phyloP scores from a whole-genome alignment of 148 eudicot species.

The Nepenthes mirabilis region DNA sequence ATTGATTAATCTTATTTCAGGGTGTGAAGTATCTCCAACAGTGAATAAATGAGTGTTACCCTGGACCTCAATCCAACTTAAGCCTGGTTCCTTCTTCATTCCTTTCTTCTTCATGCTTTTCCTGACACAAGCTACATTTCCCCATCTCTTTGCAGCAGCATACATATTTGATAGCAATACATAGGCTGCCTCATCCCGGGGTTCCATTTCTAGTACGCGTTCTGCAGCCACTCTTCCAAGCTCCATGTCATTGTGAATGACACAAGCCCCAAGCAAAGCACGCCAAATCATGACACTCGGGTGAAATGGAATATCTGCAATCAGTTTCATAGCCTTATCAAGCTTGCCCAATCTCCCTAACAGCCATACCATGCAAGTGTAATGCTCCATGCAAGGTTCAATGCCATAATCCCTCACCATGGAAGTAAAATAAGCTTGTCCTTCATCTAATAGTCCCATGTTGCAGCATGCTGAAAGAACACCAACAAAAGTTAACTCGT shows the following conservation, averaged over 20 bases:
- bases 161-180: constrained; percentile 72
- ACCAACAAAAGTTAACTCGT: constrained; percentile 60
- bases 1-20: constrained; percentile 49
- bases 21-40: constrained; percentile 71
- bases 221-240: constrained; percentile 52
- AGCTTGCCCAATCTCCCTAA: constrained; percentile 64
- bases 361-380: constrained; percentile 86
- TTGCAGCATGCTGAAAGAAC: constrained; percentile 89
- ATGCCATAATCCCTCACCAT: constrained; percentile 45
- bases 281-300: constrained; percentile 94
- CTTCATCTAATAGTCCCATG: constrained; percentile 58
- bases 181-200: constrained; percentile 59
- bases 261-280: constrained; percentile 78
- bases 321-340: constrained; percentile 60
- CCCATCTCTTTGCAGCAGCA: constrained; percentile 68
- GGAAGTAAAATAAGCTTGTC: constrained; percentile 41
- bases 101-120: constrained; percentile 70
- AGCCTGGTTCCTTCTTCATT: constrained; percentile 81
- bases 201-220: constrained; percentile 65
- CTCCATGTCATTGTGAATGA: constrained; percentile 56
- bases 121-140: constrained; percentile 66
- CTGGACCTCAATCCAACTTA: constrained; percentile 81
- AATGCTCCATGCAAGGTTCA: constrained; percentile 82
- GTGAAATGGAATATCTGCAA: constrained; percentile 54
- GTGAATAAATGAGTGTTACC: constrained; percentile 54